Conservation (phyloP, 257 asterid species). For the Solanum rostratum region DNA sequence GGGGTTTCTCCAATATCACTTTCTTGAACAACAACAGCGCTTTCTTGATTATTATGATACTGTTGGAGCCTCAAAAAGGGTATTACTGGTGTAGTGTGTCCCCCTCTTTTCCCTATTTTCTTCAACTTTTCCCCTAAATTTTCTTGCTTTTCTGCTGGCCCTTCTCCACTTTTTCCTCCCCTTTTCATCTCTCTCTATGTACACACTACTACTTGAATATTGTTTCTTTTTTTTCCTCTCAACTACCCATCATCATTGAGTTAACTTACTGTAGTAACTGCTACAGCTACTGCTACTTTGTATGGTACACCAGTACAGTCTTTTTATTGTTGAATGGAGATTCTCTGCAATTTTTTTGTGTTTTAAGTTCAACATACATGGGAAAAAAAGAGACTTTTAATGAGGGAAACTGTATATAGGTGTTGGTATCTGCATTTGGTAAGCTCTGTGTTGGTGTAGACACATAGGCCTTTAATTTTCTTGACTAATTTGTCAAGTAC, state of each 20-base stretch:
- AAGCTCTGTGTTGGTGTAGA: not conserved
- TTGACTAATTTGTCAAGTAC: not conserved
- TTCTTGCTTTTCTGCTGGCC: conserved; percentile 60
- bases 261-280: not conserved
- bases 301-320: not conserved
- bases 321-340: not conserved
- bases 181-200: conserved; percentile 50
- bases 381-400: not conserved
- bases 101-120: conserved; percentile 69
- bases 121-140: conserved; percentile 78
- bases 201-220: conserved; percentile 6
- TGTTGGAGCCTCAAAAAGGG: conserved; percentile 51
- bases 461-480: not conserved
- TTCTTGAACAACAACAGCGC: conserved; percentile 14
- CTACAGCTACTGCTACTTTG: not conserved
- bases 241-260: not conserved
- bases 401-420: not conserved
- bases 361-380: not conserved
- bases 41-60: not conserved
- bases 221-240: conserved; percentile 5
- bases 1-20: conserved; percentile 4
- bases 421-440: not conserved
- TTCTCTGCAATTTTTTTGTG: not conserved
- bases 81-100: conserved; percentile 64
- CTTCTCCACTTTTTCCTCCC: conserved; percentile 40